Conservation (phyloP, 768 basidiomycete species). For the Thelephora ganbajun region DNA sequence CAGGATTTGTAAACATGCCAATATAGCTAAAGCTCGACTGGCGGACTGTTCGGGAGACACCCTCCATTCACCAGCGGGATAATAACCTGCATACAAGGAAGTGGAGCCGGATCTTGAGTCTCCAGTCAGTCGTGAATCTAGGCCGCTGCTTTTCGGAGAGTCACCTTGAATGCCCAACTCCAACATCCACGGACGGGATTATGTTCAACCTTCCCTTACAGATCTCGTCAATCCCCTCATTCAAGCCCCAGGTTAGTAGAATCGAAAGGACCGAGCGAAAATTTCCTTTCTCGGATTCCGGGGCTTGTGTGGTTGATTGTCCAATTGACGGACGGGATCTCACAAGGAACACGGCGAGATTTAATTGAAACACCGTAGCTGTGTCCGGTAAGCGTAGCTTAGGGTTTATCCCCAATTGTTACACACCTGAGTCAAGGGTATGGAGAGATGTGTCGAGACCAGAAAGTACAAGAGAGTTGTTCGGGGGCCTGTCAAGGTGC, state of each 20-base stretch:
- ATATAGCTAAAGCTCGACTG: conserved; percentile 49
- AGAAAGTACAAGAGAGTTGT: not conserved
- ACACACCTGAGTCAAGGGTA: conserved; percentile 13
- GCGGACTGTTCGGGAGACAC: conserved; percentile 62
- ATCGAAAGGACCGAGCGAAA: conserved; percentile 49
- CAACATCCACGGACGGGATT: conserved; percentile 17
- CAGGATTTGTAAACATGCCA: conserved; percentile 54
- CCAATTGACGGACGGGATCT: not conserved
- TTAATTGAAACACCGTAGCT: conserved; percentile 19
- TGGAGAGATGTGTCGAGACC: not conserved
- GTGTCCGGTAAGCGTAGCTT: not conserved
- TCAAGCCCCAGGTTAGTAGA: conserved; percentile 58
- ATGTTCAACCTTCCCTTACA: conserved; percentile 47
- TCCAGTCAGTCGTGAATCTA: not conserved
- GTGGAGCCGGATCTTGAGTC: conserved; percentile 24
- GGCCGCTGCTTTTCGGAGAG: not conserved
- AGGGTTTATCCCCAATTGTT: not conserved
- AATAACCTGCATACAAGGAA: conserved; percentile 25
- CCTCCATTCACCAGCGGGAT: conserved; percentile 46
- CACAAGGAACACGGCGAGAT: conserved; percentile 14
- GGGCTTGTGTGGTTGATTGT: conserved; percentile 1
- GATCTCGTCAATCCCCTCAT: conserved; percentile 53
- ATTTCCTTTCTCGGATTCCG: conserved; percentile 25
- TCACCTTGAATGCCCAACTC: conserved; percentile 39
- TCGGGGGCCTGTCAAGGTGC: no score